Conservation (phyloP, 2,329 filamentous ascomycete genomes). For the Tolypocladium amazonense region DNA sequence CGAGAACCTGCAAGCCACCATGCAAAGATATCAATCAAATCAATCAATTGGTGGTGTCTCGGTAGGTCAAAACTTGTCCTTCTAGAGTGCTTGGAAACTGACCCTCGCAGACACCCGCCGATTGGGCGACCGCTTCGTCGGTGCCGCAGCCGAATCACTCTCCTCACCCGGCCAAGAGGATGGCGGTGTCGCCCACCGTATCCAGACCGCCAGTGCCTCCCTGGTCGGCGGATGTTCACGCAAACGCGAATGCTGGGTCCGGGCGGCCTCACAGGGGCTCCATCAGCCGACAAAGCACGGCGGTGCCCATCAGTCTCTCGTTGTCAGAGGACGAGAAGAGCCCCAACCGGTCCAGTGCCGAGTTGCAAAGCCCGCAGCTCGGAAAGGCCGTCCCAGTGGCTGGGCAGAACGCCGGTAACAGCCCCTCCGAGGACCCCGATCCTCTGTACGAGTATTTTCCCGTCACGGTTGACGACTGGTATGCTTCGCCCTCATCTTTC, state of each 20-base stretch:
- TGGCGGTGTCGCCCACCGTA: slow-evolving; percentile 41
- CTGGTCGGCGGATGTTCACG: slow-evolving; percentile 29
- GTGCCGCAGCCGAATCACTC: slow-evolving; percentile 23
- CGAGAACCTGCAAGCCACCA: slow-evolving; percentile 16
- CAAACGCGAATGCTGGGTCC: slow-evolving; percentile 8
- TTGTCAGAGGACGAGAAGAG: slow-evolving; percentile 52
- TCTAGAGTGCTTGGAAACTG: slow-evolving; percentile 6
- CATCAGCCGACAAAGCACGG: slow-evolving; percentile 15
- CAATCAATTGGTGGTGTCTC: slow-evolving; percentile 23
- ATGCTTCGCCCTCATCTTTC: slow-evolving; percentile 10
- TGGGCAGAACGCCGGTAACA: slow-evolving; percentile 35
- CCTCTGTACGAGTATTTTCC: slow-evolving; percentile 93
- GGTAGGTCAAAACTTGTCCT: slow-evolving; percentile 13
- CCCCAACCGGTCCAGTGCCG: slow-evolving; percentile 38
- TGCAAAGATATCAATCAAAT: slow-evolving; percentile 19
- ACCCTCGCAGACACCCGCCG: slow-evolving; percentile 21
- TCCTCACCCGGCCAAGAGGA: slow-evolving; percentile 40
- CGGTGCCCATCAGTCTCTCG: slow-evolving; percentile 39
- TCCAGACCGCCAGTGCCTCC: slow-evolving; percentile 42
- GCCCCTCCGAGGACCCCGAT: slow-evolving; percentile 67
- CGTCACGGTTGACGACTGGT: slow-evolving; percentile 81
- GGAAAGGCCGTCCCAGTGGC: slow-evolving; percentile 24
- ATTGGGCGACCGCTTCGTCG: slow-evolving; percentile 34
- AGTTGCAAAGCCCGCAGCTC: slow-evolving; percentile 40
- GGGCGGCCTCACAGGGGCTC: slow-evolving; percentile 11